Conservation (phyloP, 257 asterid species). For the Salvia splendens region DNA sequence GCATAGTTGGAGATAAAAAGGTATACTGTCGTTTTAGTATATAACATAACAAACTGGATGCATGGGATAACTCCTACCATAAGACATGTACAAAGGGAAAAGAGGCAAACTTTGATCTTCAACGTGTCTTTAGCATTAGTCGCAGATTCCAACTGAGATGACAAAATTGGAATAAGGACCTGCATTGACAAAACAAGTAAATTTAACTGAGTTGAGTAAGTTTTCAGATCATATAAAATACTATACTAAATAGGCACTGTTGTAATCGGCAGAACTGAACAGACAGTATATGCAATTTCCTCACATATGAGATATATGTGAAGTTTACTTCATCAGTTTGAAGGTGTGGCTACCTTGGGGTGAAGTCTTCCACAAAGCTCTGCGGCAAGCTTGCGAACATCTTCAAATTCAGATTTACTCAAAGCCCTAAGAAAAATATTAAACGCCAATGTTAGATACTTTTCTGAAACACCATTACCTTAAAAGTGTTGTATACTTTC, state of each 20-base stretch:
- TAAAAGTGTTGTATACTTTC: conserved; percentile 1
- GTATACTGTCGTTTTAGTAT: neutral
- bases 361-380: conserved; percentile 93
- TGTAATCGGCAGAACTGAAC: neutral
- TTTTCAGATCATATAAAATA: too few relatives aligned
- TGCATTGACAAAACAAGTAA: conserved; percentile 42
- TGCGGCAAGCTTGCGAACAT: conserved; percentile 91
- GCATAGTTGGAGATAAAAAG: neutral
- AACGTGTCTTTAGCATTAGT: conserved; percentile 48
- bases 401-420: conserved; percentile 73
- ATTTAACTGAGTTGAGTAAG: conserved; percentile 10
- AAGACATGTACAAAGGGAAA: conserved; percentile 76
- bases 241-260: too few relatives aligned
- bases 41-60: conserved; percentile 26
- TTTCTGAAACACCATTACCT: conserved; percentile 21
- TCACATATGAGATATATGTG: neutral
- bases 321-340: conserved; percentile 13
- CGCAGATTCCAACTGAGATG: conserved; percentile 63
- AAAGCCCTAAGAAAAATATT: conserved; percentile 57
- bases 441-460: conserved; percentile 22
- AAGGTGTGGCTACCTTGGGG: conserved; percentile 56
- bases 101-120: conserved; percentile 73
- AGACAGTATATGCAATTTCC: neutral
- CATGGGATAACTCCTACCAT: conserved; percentile 49
- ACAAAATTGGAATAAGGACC: conserved; percentile 74